These are phyloP conservation scores for Fraxinus nigra DNA, from an alignment of 305 asterid genomes.

Conservation along the genomic window DNA sequence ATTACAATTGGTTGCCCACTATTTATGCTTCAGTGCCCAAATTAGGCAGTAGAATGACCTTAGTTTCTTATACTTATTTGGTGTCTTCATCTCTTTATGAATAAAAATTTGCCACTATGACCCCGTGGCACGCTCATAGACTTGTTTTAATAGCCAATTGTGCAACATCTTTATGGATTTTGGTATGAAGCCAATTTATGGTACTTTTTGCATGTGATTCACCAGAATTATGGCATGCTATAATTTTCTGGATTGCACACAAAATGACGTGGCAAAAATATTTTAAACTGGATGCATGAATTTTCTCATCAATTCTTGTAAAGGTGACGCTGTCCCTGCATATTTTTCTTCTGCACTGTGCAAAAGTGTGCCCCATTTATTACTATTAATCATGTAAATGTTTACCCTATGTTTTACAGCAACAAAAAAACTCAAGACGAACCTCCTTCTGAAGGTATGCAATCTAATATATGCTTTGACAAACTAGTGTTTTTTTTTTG, in stretches of 20 bases:
- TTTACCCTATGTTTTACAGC: conserved; percentile 24
- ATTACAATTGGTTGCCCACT: not conserved
- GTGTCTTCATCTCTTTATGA: not conserved
- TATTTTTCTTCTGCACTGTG: not conserved
- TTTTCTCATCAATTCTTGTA: not conserved
- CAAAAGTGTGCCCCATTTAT: not conserved
- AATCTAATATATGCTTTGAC: not conserved
- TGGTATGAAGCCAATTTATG: not conserved
- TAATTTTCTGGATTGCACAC: not conserved
- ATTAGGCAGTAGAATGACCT: not conserved
- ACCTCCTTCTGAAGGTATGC: conserved; percentile 36
- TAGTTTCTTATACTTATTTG: not conserved
- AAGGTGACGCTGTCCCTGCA: not conserved
- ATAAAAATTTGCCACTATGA: not conserved
- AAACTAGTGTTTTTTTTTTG: not conserved
- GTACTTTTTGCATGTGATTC: not conserved
- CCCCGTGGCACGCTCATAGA: not conserved
- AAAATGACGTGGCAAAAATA: not conserved
- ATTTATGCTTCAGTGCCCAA: not conserved
- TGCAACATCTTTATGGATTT: not conserved
- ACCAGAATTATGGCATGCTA: not conserved
- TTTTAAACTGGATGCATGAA: not conserved
- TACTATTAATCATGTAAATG: not conserved
- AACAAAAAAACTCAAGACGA: conserved; percentile 39
- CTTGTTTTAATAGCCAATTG: not conserved